A percentile compares a stretch with the other conserved stretches of the same genome.
Conservation (phyloP, 257 asterid species). For the Rhazya stricta region DNA sequence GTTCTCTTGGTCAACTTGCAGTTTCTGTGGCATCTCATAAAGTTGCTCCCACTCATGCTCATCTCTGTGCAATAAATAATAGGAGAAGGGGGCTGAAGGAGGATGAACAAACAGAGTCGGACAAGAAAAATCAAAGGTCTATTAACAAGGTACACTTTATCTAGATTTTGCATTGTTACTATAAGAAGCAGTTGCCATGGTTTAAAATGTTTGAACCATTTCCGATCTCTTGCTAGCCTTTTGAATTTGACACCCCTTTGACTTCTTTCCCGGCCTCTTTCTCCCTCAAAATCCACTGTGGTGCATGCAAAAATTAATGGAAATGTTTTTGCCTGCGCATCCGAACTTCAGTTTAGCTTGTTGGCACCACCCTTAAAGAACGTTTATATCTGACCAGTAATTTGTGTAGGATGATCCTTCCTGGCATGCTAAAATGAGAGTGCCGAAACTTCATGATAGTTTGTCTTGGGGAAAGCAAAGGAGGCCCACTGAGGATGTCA, state of each 20-base stretch:
- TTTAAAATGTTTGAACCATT: background rate
- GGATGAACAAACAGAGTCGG: slow-evolving; percentile 36
- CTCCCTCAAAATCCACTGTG: background rate
- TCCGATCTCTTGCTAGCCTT: background rate
- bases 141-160: slow-evolving; percentile 45
- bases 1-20: slow-evolving; percentile 77
- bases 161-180: slow-evolving; percentile 12
- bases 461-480: slow-evolving; percentile 74
- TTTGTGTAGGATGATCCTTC: slow-evolving; percentile 32
- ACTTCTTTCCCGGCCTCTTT: background rate
- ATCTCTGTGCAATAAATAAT: slow-evolving; percentile 69
- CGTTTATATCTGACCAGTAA: slow-evolving; percentile 16
- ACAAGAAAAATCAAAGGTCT: slow-evolving; percentile 30
- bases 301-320: background rate
- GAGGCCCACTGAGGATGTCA: slow-evolving; percentile 50
- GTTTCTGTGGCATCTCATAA: slow-evolving; percentile 74
- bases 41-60: slow-evolving; percentile 84
- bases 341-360: background rate
- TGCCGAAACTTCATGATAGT: slow-evolving; percentile 71
- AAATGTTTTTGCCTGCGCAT: background rate
- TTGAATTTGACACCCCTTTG: background rate
- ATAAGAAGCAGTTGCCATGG: slow-evolving; percentile 3
- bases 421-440: slow-evolving; percentile 61
- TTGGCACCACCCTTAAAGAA: background rate
- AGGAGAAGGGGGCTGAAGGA: slow-evolving; percentile 52